Percentiles rank a stretch among this genome's conserved stretches.
Evolutionary conservation across 495 filamentous ascomycete genomes (phyloP).

Genomic region (Talaromyces thailandensis): DNA sequence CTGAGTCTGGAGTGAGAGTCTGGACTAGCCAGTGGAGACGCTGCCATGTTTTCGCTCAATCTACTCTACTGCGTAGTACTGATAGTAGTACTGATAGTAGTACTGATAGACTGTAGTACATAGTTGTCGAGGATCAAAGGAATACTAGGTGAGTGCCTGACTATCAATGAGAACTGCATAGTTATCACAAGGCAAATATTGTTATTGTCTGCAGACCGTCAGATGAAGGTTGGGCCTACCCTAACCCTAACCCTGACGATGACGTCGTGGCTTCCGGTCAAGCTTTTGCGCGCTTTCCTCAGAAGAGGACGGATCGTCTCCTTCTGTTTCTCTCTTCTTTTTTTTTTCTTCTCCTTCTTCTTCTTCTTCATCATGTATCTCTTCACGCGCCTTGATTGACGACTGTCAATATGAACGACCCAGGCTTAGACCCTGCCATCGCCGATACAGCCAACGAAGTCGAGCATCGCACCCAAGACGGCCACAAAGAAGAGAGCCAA

Average conservation of each 20-base stretch:
- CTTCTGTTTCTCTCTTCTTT: not conserved
- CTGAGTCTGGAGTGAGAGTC: not conserved
- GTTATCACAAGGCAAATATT: not conserved
- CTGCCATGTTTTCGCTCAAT: not conserved
- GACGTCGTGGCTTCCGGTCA: not conserved
- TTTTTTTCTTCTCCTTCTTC: not conserved
- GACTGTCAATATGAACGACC: conserved; percentile 48
- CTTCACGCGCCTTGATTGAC: not conserved
- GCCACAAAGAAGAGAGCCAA: conserved; percentile 7
- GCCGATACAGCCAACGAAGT: conserved; percentile 35
- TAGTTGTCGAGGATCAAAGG: no score
- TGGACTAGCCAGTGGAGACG: not conserved
- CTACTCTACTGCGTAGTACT: no score
- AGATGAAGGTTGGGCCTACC: no score
- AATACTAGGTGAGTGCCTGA: no score
- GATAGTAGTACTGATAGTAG: no score
- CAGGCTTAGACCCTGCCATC: conserved; percentile 45
- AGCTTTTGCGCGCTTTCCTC: not conserved
- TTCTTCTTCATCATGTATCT: not conserved
- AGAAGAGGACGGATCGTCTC: not conserved
- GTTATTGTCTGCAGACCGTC: no score
- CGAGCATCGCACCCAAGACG: conserved; percentile 27
- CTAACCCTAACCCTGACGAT: not conserved
- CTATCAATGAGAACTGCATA: no score
- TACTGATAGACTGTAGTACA: no score